Evolutionary conservation across 495 filamentous ascomycete genomes (phyloP).

Genomic region (Rusavskia elegans): DNA sequence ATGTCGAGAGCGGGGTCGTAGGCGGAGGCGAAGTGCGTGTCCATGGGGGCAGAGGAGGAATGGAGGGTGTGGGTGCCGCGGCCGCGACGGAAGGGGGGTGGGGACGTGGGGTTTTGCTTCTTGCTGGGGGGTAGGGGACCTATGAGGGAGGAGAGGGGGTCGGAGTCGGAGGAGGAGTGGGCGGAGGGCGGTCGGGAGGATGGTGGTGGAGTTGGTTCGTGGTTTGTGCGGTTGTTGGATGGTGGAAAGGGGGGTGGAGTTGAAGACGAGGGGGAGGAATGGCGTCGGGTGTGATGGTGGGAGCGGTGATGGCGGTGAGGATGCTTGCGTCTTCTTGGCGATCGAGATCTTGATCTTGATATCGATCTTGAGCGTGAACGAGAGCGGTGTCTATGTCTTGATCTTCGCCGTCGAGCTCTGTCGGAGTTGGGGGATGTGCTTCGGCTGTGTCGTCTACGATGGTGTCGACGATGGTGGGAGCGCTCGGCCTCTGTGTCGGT

Average conservation of each 20-base stretch:
- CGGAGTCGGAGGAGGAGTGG: constrained; percentile 39
- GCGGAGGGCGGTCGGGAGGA: constrained; percentile 48
- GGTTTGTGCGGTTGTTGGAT: constrained; percentile 67
- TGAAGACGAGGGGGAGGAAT: constrained; percentile 39
- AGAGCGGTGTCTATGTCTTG: constrained; percentile 12
- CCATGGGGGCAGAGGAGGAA: constrained; percentile 45
- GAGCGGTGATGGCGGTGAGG: constrained; percentile 7
- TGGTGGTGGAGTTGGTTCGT: constrained; percentile 49
- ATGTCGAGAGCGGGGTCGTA: constrained; percentile 69
- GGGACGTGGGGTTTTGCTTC: neutral
- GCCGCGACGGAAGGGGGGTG: constrained; percentile 27
- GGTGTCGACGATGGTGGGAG: constrained; percentile 11
- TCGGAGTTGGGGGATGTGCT: neutral
- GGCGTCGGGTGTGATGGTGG: constrained; percentile 20
- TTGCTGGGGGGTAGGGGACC: constrained; percentile 54
- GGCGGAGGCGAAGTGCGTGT: constrained; percentile 55
- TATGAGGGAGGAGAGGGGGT: constrained; percentile 63
- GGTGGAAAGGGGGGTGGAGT: constrained; percentile 59
- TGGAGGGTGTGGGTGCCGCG: constrained; percentile 54
- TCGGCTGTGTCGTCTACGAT: neutral
- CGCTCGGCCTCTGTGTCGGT: neutral
- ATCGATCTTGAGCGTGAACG: constrained; percentile 15
- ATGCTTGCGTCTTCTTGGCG: constrained; percentile 5
- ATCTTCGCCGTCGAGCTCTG: constrained; percentile 1
- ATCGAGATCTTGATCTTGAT: constrained; percentile 19